phyloP scores from a whole-genome alignment of 139 green algal genomes.

The Dunaliella primolecta region DNA sequence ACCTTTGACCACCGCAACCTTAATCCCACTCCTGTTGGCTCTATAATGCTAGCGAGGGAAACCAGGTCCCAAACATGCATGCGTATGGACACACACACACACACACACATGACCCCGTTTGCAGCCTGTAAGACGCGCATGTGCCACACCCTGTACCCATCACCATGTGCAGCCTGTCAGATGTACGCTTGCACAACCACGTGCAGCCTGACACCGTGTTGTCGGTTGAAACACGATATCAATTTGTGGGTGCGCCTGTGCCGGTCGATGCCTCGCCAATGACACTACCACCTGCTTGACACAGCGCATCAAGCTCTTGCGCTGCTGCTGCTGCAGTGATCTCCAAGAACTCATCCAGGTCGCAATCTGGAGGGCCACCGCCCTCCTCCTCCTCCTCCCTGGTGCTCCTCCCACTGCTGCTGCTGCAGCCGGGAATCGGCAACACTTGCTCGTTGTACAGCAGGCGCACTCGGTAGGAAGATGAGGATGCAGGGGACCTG shows the following conservation, averaged over 20 bases:
- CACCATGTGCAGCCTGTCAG: too few relatives aligned
- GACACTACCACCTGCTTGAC: not conserved
- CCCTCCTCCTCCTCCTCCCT: not conserved
- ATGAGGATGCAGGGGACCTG: too few relatives aligned
- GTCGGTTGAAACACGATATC: too few relatives aligned
- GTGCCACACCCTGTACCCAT: too few relatives aligned
- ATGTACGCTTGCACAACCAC: too few relatives aligned
- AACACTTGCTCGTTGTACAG: constrained; percentile 55
- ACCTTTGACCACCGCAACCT: too few relatives aligned
- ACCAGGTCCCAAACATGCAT: not conserved
- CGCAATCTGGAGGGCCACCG: constrained; percentile 14
- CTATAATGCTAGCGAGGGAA: too few relatives aligned
- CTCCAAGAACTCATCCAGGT: constrained; percentile 32
- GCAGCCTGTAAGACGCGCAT: too few relatives aligned
- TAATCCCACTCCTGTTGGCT: too few relatives aligned
- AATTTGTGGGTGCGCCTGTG: too few relatives aligned
- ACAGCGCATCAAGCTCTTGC: not conserved
- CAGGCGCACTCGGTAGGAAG: constrained; percentile 30
- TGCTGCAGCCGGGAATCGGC: constrained; percentile 25
- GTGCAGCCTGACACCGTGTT: not conserved
- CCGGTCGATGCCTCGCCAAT: too few relatives aligned
- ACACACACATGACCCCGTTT: not conserved
- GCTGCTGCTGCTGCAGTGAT: not conserved
- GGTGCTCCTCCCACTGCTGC: not conserved
- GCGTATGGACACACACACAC: not conserved